Percentiles rank a stretch among this genome's conserved stretches.
Conservation (phyloP, 352 stramenopile species). For the Detonula confervacea region DNA sequence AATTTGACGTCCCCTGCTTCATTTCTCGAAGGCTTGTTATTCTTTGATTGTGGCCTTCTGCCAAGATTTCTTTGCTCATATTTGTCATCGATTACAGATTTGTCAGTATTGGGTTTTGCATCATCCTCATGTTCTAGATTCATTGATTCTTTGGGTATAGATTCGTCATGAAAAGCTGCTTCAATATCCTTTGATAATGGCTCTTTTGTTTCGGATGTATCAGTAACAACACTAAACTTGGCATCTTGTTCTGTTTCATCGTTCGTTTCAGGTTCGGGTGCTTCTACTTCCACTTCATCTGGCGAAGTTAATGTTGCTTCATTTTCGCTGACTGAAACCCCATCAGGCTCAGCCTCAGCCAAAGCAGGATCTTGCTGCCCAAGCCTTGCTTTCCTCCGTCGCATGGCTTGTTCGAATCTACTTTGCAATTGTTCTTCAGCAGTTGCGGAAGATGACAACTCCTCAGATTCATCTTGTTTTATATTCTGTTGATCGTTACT, state of each 20-base stretch:
- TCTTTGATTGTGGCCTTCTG: background rate
- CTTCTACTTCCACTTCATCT: background rate
- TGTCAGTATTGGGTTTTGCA: too few relatives aligned
- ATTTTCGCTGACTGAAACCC: too few relatives aligned
- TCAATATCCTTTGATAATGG: background rate
- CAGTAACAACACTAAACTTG: background rate
- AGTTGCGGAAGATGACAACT: background rate
- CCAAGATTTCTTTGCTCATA: background rate
- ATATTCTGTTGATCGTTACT: too few relatives aligned
- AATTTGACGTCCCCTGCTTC: background rate
- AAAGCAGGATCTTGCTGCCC: background rate
- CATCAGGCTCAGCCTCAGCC: too few relatives aligned
- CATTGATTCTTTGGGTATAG: background rate
- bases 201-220: background rate
- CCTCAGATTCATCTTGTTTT: too few relatives aligned
- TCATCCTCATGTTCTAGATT: too few relatives aligned
- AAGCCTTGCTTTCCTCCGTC: conserved; percentile 33
- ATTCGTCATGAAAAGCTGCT: background rate
- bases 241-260: background rate
- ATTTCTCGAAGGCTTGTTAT: background rate
- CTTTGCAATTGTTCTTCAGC: conserved; percentile 33
- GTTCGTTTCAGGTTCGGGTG: background rate
- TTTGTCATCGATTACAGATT: background rate
- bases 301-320: too few relatives aligned
- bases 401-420: conserved; percentile 48